phyloP scores from a whole-genome alignment of 805 yeast genomes.

The Candida tammaniensis region DNA sequence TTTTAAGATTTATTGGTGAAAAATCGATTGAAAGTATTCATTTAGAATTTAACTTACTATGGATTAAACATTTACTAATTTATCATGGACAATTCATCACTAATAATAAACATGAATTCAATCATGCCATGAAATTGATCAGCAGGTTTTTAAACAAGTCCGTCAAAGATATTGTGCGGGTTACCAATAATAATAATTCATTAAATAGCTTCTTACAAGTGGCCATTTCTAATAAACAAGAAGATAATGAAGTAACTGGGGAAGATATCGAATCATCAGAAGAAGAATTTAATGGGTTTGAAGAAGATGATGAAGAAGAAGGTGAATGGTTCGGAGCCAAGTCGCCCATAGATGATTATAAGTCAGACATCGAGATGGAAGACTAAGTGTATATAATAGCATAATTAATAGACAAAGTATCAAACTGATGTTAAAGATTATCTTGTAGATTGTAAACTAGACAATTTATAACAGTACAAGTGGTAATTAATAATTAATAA shows the following conservation, averaged over 20 bases:
- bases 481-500: too few relatives aligned
- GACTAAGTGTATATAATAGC: conserved; percentile 3
- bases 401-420: too few relatives aligned
- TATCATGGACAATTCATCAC: conserved; percentile 77
- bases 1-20: conserved; percentile 68
- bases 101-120: conserved; percentile 57
- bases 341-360: conserved; percentile 26
- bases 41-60: conserved; percentile 75
- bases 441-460: too few relatives aligned
- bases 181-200: conserved; percentile 53
- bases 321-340: conserved; percentile 36
- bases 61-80: conserved; percentile 71
- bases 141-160: conserved; percentile 73
- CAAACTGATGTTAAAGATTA: too few relatives aligned
- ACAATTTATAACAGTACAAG: too few relatives aligned
- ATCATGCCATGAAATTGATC: conserved; percentile 62
- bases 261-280: conserved; percentile 17
- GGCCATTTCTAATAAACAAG: conserved; percentile 17
- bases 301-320: conserved; percentile 26
- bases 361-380: conserved; percentile 4
- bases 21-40: conserved; percentile 72
- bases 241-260: conserved; percentile 16
- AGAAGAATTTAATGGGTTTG: conserved; percentile 28
- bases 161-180: conserved; percentile 67
- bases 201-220: conserved; percentile 50